Conservation (phyloP, 2,329 filamentous ascomycete species). For the Curvularia eragrostidis region DNA sequence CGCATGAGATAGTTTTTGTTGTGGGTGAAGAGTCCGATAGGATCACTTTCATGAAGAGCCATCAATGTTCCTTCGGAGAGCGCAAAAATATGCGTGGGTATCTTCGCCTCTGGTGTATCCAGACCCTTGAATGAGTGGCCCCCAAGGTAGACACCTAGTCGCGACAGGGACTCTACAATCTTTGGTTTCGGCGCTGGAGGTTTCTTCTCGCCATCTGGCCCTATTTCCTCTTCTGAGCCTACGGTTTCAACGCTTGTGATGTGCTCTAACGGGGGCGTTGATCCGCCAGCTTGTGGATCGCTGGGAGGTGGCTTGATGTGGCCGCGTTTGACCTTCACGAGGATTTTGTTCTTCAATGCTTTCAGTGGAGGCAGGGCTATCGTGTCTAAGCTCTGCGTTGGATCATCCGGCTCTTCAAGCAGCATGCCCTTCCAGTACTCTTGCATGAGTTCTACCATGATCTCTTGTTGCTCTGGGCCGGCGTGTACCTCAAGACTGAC, state of each 20-base stretch:
- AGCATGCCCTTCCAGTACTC: slow-evolving; percentile 82
- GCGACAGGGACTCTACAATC: slow-evolving; percentile 75
- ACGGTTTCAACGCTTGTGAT: slow-evolving; percentile 32
- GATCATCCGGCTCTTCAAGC: slow-evolving; percentile 63
- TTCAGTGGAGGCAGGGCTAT: slow-evolving; percentile 71
- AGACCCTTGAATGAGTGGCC: slow-evolving; percentile 82
- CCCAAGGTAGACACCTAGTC: slow-evolving; percentile 83
- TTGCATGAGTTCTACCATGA: slow-evolving; percentile 94
- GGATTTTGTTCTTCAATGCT: slow-evolving; percentile 78
- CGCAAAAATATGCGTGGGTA: slow-evolving; percentile 70
- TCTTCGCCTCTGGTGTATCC: slow-evolving; percentile 61
- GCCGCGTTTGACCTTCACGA: slow-evolving; percentile 60
- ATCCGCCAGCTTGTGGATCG: slow-evolving; percentile 40
- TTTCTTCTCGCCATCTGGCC: slow-evolving; percentile 53
- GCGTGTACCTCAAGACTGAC: slow-evolving; percentile 93
- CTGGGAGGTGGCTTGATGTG: slow-evolving; percentile 40
- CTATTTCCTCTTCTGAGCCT: slow-evolving; percentile 44
- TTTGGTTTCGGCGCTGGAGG: slow-evolving; percentile 59
- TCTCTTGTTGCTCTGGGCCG: slow-evolving; percentile 79
- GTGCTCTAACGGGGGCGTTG: slow-evolving; percentile 32
- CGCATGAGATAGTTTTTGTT: slow-evolving; percentile 85
- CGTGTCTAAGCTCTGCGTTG: slow-evolving; percentile 49
- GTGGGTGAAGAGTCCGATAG: slow-evolving; percentile 73
- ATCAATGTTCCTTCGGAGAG: slow-evolving; percentile 69
- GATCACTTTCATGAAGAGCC: slow-evolving; percentile 67